Percentiles rank a stretch among this genome's conserved stretches.
phyloP scores from a whole-genome alignment of 2,329 filamentous ascomycete genomes.

The Aspergillus bombycis region DNA sequence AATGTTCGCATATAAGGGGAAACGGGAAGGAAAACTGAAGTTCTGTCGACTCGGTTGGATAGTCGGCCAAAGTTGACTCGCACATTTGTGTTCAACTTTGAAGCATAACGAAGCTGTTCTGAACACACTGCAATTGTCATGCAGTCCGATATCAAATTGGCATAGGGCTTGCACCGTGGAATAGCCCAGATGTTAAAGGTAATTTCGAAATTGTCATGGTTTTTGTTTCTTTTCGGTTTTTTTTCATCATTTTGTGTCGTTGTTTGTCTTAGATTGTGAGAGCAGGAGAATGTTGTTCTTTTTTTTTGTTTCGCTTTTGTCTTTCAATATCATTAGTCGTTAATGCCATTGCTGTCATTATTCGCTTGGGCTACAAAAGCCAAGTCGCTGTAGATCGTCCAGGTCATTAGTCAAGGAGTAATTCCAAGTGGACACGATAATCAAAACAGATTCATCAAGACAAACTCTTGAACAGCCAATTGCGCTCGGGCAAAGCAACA shows the following conservation, averaged over 20 bases:
- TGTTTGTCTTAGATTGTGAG: background rate
- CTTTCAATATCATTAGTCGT: conserved; percentile 26
- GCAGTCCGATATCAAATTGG: background rate
- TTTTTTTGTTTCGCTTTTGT: conserved; percentile 11
- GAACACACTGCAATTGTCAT: background rate
- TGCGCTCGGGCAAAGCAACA: background rate
- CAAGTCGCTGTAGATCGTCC: conserved; percentile 28
- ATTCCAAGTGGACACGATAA: conserved; percentile 26
- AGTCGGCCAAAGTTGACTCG: background rate
- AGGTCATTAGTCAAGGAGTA: conserved; percentile 32
- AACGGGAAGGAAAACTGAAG: background rate
- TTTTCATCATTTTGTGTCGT: conserved; percentile 5
- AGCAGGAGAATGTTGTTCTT: conserved; percentile 8
- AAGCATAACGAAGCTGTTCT: background rate
- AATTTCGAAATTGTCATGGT: background rate
- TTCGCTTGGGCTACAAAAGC: conserved; percentile 17
- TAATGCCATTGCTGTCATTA: conserved; percentile 40
- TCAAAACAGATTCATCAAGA: conserved; percentile 22
- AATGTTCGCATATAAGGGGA: background rate
- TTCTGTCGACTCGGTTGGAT: conserved; percentile 7
- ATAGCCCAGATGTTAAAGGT: background rate
- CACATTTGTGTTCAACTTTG: background rate
- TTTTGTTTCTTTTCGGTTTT: background rate
- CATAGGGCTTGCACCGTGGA: background rate
- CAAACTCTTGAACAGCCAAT: background rate